phyloP scores from a whole-genome alignment of 176 grass and related monocot species.

The Musa itinerans region DNA sequence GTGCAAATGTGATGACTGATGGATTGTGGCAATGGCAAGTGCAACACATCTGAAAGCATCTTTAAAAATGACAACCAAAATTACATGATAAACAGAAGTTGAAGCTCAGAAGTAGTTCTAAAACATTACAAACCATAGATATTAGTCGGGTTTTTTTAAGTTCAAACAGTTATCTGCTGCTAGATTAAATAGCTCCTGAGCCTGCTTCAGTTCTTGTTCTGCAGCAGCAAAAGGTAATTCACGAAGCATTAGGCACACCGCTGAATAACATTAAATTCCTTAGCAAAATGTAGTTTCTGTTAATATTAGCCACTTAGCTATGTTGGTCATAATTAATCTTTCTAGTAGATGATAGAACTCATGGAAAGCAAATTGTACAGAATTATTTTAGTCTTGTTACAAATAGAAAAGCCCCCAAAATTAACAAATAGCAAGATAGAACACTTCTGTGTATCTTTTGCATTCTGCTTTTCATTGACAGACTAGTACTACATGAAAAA shows the following conservation, averaged over 20 bases:
- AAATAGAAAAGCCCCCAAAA: background rate
- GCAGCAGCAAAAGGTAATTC: conserved; percentile 1
- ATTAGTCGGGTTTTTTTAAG: conserved; percentile 66
- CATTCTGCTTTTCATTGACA: background rate
- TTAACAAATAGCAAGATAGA: background rate
- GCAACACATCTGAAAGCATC: too few species aligned
- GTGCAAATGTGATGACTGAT: too few species aligned
- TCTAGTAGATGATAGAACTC: background rate
- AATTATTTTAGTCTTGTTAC: background rate
- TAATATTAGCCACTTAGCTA: background rate
- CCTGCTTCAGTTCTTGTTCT: conserved; percentile 69
- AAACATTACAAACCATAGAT: too few species aligned
- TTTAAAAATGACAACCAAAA: too few species aligned
- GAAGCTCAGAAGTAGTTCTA: too few species aligned
- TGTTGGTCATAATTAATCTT: background rate
- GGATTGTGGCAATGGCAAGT: too few species aligned
- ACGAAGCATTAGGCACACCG: background rate
- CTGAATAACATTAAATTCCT: background rate
- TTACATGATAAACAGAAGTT: too few species aligned
- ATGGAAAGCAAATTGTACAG: background rate
- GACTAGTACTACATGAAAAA: too few species aligned
- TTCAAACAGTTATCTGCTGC: conserved; percentile 91
- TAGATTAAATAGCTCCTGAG: conserved; percentile 70
- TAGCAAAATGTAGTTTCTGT: background rate
- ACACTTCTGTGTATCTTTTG: background rate